Evolutionary conservation across 345 rosid species (phyloP), one percentile per base, ranked within the genome.

Genomic region (Noccaea caerulescens): DNA sequence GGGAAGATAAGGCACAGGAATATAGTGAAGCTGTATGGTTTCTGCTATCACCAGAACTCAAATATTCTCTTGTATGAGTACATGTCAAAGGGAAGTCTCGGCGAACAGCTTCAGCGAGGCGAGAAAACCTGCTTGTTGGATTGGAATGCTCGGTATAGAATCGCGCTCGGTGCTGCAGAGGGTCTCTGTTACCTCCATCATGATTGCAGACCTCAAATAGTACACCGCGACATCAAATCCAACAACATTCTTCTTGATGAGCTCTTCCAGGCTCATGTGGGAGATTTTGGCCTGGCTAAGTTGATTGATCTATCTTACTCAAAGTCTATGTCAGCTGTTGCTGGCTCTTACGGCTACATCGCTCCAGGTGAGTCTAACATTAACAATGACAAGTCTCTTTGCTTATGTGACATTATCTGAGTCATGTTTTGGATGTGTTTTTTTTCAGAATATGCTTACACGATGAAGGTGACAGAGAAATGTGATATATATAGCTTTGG

Each of bases 301-400:
- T 67, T 90, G 67, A 85, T 88, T 14, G 93, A 90, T 73, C 76
- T 89, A 54, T 82, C 93, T 38, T 81, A 72, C 68, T 88, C 96
- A 23, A 90, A 90, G 61, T 88, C 96, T 50, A 88, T 90, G 91
- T 88, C 93, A 18, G 90, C 96, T 14, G 82, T 88, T 66, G 96
- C 93, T 53, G 96, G 96, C 70, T 90, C 96, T 44, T 90, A 90
- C 57, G 96, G 93, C n/a, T 90, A 88, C 77, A 90, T 90, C 16
- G 92, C 96, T 66, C 96, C 93, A 78, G 96, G 96, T 85, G 79
- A 75, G 72, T 33, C 12, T 3, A 32, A 51, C 30, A 27, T 27
- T 27, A 3, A 72, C 37, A 44, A 20, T 20, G 38, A 38, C 6
- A 68, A 1, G 18, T 18, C 61, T 75, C 44, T 61, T 12, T 68